A percentile compares a stretch with the other conserved stretches of the same genome.
These are phyloP conservation scores for Penstemon newberryi DNA, from an alignment of 257 asterid genomes.

Conservation along the genomic window DNA sequence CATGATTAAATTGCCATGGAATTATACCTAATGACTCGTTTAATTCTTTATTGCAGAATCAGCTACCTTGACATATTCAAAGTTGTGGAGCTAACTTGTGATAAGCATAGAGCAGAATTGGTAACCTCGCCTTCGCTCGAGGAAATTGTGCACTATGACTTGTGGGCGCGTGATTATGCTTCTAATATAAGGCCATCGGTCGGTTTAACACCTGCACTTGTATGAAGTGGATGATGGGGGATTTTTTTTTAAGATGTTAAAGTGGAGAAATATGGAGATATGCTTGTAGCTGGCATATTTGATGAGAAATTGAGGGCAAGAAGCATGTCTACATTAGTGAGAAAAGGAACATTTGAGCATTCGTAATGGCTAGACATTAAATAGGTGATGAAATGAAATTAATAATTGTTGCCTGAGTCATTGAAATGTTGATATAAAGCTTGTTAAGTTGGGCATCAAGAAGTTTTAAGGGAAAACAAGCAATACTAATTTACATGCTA, in stretches of 20 bases:
- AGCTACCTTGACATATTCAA: slow-evolving; percentile 85
- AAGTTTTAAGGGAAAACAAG: background rate
- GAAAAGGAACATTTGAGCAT: slow-evolving; percentile 21
- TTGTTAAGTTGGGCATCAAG: too few relatives aligned
- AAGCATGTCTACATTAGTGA: slow-evolving; percentile 29
- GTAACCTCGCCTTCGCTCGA: slow-evolving; percentile 73
- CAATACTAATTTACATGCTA: too few relatives aligned
- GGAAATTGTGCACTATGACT: slow-evolving; percentile 86
- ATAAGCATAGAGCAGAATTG: slow-evolving; percentile 66
- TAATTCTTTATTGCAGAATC: slow-evolving; percentile 55
- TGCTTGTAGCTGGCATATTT: too few relatives aligned
- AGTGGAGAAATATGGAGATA: too few relatives aligned
- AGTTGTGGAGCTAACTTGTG: slow-evolving; percentile 91
- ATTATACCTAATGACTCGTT: background rate
- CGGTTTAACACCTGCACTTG: slow-evolving; percentile 59
- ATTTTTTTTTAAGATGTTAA: background rate
- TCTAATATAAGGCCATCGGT: slow-evolving; percentile 50
- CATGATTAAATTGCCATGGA: background rate
- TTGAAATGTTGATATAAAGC: background rate
- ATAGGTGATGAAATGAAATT: slow-evolving; percentile 23
- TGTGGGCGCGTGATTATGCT: slow-evolving; percentile 93
- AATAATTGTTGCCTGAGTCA: slow-evolving; percentile 19
- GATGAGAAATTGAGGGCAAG: too few relatives aligned
- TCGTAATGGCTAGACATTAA: slow-evolving; percentile 21
- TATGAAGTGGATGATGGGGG: slow-evolving; percentile 30